phyloP scores from a whole-genome alignment of 225 moss, liverwort and hornwort species.

The Takakia lepidozioides region DNA sequence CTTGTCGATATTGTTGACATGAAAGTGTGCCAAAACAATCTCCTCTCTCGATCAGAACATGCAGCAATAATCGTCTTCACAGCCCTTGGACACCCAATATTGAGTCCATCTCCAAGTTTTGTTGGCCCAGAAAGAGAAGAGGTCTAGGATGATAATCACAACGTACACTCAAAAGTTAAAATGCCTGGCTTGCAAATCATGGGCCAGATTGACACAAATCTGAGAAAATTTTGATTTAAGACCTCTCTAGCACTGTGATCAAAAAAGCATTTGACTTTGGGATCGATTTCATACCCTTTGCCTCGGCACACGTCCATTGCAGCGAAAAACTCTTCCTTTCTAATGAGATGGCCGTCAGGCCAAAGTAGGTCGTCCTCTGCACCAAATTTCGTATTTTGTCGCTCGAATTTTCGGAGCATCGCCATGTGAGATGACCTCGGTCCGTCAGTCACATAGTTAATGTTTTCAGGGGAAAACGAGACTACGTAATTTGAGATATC shows the following conservation, averaged over 20 bases:
- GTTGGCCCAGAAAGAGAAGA: slow-evolving; percentile 22
- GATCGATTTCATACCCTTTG: slow-evolving; percentile 7
- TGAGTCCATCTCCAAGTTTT: slow-evolving; percentile 24
- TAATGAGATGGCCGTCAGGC: slow-evolving; percentile 20
- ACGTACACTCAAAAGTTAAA: slow-evolving; percentile 36
- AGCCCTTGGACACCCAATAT: slow-evolving; percentile 17
- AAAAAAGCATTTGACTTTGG: slow-evolving; percentile 7
- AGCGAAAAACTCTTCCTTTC: slow-evolving; percentile 13
- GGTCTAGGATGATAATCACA: slow-evolving; percentile 19
- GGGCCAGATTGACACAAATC: slow-evolving; percentile 42
- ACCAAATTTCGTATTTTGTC: slow-evolving; percentile 7
- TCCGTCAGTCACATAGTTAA: slow-evolving; percentile 19
- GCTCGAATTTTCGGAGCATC: neutral
- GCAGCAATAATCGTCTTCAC: slow-evolving; percentile 15
- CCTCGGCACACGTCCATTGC: slow-evolving; percentile 16
- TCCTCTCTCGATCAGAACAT: neutral
- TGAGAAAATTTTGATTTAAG: slow-evolving; percentile 39
- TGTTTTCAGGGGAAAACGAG: slow-evolving; percentile 7
- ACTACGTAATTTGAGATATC: slow-evolving; percentile 9
- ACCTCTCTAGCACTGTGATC: slow-evolving; percentile 18
- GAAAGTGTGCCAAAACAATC: slow-evolving; percentile 18
- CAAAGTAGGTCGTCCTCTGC: slow-evolving; percentile 29
- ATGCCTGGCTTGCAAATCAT: slow-evolving; percentile 30
- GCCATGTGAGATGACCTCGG: slow-evolving; percentile 19
- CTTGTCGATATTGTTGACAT: slow-evolving; percentile 19